Evolutionary conservation across 129 eudicot genomes (phyloP).

Genomic region (Tagetes erecta): DNA sequence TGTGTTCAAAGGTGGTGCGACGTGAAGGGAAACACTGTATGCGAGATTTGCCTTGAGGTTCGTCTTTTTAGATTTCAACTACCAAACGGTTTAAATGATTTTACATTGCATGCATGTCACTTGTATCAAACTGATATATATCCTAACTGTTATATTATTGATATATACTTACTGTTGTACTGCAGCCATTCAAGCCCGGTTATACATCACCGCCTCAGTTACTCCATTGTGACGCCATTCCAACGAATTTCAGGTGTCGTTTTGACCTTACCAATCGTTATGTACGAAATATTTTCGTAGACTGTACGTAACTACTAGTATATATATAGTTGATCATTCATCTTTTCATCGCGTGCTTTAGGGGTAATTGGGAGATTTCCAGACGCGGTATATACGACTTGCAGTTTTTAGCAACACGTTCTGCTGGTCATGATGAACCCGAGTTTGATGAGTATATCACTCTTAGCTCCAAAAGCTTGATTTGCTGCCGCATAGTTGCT

Average conservation of each 20-base stretch:
- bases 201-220: slow-evolving; percentile 70
- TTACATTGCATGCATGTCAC: background rate
- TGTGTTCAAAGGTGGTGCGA: slow-evolving; percentile 92
- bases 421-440: slow-evolving; percentile 39
- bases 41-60: slow-evolving; percentile 88
- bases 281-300: background rate
- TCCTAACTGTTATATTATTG: background rate
- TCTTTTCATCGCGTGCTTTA: slow-evolving; percentile 4
- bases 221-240: slow-evolving; percentile 49
- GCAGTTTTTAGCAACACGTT: slow-evolving; percentile 39
- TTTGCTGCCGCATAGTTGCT: slow-evolving; percentile 71
- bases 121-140: background rate
- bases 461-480: slow-evolving; percentile 55
- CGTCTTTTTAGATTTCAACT: slow-evolving; percentile 2
- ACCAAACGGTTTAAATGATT: background rate
- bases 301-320: background rate
- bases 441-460: slow-evolving; percentile 54
- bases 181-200: slow-evolving; percentile 69
- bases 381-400: slow-evolving; percentile 52
- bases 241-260: slow-evolving; percentile 67
- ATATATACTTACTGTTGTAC: slow-evolving; percentile 18
- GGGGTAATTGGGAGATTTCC: slow-evolving; percentile 80
- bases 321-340: background rate
- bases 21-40: slow-evolving; percentile 78
- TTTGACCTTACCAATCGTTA: background rate